phyloP scores from a whole-genome alignment of 768 basidiomycete genomes.

The Collybiopsis confluens region DNA sequence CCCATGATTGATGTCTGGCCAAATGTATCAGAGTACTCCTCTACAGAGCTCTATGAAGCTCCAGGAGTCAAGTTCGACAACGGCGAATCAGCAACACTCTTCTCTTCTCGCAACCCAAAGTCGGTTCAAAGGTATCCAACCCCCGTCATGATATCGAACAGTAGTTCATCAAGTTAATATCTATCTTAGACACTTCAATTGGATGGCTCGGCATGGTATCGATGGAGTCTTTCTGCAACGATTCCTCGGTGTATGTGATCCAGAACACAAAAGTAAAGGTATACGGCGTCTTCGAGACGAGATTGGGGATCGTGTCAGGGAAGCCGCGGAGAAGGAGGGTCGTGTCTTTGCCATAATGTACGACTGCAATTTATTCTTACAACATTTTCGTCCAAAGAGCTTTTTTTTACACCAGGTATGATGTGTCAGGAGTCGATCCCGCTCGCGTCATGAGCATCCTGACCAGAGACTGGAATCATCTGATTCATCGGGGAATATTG shows the following conservation, averaged over 20 bases:
- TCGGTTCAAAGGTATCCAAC: constrained; percentile 66
- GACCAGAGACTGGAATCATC: constrained; percentile 71
- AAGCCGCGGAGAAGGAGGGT: constrained; percentile 77
- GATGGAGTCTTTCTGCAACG: constrained; percentile 83
- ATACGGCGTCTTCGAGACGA: constrained; percentile 67
- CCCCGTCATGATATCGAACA: constrained; percentile 12
- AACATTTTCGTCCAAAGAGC: not conserved
- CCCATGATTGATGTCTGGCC: constrained; percentile 81
- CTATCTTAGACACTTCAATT: constrained; percentile 57
- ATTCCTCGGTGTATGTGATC: constrained; percentile 66
- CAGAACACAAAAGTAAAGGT: constrained; percentile 48
- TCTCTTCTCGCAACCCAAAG: constrained; percentile 73
- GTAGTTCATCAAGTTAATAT: not conserved
- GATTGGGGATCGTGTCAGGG: constrained; percentile 64
- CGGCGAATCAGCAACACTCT: constrained; percentile 63
- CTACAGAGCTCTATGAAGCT: constrained; percentile 65
- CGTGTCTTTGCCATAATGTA: constrained; percentile 84
- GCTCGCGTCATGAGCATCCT: constrained; percentile 65
- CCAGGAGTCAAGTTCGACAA: constrained; percentile 57
- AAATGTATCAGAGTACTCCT: constrained; percentile 64
- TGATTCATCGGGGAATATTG: constrained; percentile 57
- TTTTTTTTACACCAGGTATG: constrained; percentile 54
- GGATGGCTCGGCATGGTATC: constrained; percentile 81
- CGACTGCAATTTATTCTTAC: constrained; percentile 20
- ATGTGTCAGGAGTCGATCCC: constrained; percentile 72